Conservation (phyloP, 2,329 filamentous ascomycete species). For the Pyrenophora tritici-repentis region DNA sequence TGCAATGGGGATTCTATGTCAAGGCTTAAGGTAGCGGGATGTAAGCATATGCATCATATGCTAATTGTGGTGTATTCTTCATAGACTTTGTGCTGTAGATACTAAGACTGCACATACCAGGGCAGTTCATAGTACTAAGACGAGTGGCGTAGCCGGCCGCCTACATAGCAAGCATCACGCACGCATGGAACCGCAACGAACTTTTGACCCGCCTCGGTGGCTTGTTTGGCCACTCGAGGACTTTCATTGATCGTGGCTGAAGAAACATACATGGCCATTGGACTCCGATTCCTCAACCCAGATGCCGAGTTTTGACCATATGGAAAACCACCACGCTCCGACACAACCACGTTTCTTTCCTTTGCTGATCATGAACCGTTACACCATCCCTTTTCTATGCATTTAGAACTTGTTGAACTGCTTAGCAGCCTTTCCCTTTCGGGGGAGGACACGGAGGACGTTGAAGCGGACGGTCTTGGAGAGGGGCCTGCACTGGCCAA, state of each 20-base stretch:
- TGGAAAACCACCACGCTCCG: constrained; percentile 41
- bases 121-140: background rate
- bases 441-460: constrained; percentile 96
- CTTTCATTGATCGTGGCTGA: constrained; percentile 50
- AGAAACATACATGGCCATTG: constrained; percentile 49
- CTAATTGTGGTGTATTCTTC: too few species aligned
- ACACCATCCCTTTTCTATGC: constrained; percentile 32
- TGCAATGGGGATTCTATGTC: constrained; percentile 74
- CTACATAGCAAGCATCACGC: background rate
- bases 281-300: constrained; percentile 49
- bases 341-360: constrained; percentile 31
- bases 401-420: constrained; percentile 97
- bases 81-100: too few species aligned
- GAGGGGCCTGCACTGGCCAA: constrained; percentile 98
- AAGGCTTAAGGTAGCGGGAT: constrained; percentile 9
- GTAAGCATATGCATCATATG: background rate
- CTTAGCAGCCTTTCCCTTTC: constrained; percentile 98
- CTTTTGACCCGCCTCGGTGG: constrained; percentile 47
- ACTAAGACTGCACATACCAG: too few species aligned
- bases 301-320: constrained; percentile 47
- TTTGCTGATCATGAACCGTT: constrained; percentile 36
- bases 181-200: constrained; percentile 17
- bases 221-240: constrained; percentile 43
- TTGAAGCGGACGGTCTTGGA: constrained; percentile 99
- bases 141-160: background rate